Conservation (phyloP, 352 stramenopile species). For the Phytophthora cactorum region DNA sequence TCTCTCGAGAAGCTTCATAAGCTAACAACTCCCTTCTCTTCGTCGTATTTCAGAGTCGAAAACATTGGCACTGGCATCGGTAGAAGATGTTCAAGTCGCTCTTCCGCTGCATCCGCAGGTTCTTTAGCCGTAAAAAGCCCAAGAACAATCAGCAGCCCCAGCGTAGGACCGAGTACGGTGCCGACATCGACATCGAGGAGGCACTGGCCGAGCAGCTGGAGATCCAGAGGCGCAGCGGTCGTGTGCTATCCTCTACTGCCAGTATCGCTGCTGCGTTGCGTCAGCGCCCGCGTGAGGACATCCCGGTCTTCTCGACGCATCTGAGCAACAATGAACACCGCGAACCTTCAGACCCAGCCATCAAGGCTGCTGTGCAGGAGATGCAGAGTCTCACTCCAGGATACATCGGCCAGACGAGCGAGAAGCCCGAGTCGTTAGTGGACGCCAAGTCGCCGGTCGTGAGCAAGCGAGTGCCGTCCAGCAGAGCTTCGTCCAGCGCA, state of each 20-base stretch:
- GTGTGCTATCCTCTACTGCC: conserved; percentile 43
- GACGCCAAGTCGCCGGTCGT: conserved; percentile 22
- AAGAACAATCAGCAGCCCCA: conserved; percentile 23
- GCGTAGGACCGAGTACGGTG: conserved; percentile 33
- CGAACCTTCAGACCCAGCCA: conserved; percentile 25
- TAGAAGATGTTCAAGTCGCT: conserved; percentile 46
- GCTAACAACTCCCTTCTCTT: conserved; percentile 14
- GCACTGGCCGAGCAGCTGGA: conserved; percentile 41
- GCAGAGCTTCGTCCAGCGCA: conserved; percentile 24
- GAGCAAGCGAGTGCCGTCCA: conserved; percentile 25
- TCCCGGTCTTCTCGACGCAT: conserved; percentile 43
- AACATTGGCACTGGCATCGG: background rate
- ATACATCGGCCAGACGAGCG: conserved; percentile 31
- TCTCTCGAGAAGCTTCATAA: background rate
- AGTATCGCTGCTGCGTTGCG: conserved; percentile 48
- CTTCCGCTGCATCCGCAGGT: conserved; percentile 41
- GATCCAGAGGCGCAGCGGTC: conserved; percentile 41
- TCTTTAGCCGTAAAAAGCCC: conserved; percentile 39
- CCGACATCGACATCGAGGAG: conserved; percentile 48
- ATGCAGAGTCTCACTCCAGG: conserved; percentile 44
- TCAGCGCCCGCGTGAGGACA: conserved; percentile 31
- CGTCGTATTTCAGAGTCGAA: conserved; percentile 19
- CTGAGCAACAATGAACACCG: conserved; percentile 28
- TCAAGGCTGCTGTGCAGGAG: conserved; percentile 30
- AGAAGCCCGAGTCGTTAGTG: conserved; percentile 36